Percentiles rank a stretch among this genome's conserved stretches.
Conservation (phyloP, 495 filamentous ascomycete genomes). For the Annulohypoxylon maeteangense region DNA sequence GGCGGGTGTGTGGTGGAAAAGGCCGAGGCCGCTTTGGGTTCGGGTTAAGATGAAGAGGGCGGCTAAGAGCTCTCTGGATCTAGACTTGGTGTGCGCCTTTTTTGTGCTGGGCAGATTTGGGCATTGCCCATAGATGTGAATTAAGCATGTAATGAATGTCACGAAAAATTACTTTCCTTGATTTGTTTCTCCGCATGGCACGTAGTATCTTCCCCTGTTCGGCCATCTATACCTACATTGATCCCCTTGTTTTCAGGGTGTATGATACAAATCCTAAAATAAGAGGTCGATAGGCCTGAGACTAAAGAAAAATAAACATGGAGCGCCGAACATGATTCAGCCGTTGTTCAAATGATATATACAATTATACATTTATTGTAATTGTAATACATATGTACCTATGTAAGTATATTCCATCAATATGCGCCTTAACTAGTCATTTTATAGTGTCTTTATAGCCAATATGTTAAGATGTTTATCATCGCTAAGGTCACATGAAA, state of each 20-base stretch:
- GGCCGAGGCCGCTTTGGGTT: background rate
- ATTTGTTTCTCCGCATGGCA: background rate
- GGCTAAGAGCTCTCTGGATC: background rate
- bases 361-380: no score
- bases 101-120: background rate
- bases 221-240: no score
- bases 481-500: background rate
- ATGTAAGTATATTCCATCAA: no score
- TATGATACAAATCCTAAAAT: no score
- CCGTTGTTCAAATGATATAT: no score
- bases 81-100: conserved; percentile 7
- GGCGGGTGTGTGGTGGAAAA: background rate
- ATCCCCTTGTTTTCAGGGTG: background rate
- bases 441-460: no score
- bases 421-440: no score
- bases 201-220: background rate
- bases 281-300: no score
- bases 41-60: background rate
- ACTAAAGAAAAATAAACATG: no score
- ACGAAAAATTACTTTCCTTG: background rate
- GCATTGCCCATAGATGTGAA: conserved; percentile 12
- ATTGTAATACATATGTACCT: no score
- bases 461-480: background rate
- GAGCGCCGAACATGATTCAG: no score
- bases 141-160: conserved; percentile 26